A percentile compares a stretch with the other conserved stretches of the same genome.
Conservation (phyloP, 805 yeast genomes). For the Teunomyces cretensis region DNA sequence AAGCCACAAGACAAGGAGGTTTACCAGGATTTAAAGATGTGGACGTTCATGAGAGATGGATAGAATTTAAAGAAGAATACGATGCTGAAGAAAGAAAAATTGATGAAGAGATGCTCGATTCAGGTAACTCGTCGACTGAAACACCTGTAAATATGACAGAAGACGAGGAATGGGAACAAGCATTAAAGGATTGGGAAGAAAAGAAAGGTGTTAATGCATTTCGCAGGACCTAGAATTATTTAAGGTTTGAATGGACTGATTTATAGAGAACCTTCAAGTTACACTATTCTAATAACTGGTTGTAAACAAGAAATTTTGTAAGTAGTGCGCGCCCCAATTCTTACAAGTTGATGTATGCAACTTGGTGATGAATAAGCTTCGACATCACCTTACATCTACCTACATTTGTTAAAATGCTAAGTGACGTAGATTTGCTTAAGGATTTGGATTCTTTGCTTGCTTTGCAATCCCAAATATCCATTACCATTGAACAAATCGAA, state of each 20-base stretch:
- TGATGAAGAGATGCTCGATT: constrained; percentile 25
- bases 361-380: neutral
- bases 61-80: constrained; percentile 75
- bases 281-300: too few relatives aligned
- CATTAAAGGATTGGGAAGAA: constrained; percentile 30
- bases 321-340: too few relatives aligned
- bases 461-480: constrained; percentile 1
- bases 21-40: constrained; percentile 46
- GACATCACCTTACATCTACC: neutral
- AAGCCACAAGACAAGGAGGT: constrained; percentile 82
- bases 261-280: neutral
- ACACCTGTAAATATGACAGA: constrained; percentile 34
- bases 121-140: neutral
- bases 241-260: neutral
- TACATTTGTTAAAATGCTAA: constrained; percentile 1
- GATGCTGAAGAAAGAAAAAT: constrained; percentile 57
- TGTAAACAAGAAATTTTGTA: too few relatives aligned
- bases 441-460: constrained; percentile 1
- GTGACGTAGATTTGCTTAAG: neutral
- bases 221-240: neutral
- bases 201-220: constrained; percentile 39
- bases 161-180: constrained; percentile 69
- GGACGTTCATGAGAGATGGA: constrained; percentile 95
- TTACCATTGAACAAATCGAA: constrained; percentile 1
- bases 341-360: too few relatives aligned